These are phyloP conservation scores for Heterobasidion annosum DNA, from an alignment of 1,284 basidiomycete genomes.

Conservation along the genomic window DNA sequence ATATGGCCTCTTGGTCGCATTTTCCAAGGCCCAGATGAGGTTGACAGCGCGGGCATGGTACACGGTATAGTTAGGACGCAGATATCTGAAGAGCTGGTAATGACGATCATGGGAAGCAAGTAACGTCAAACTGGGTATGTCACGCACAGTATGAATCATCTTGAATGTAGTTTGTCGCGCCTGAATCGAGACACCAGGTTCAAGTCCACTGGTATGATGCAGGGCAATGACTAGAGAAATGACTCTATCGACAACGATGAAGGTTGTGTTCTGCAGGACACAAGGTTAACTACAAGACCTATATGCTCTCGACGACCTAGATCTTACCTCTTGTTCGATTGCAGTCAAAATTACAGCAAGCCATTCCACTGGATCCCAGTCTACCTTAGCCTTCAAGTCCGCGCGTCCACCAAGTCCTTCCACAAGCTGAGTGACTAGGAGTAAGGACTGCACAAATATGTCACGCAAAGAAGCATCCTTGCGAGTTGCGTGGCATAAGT, in stretches of 20 bases:
- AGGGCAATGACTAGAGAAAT: conserved; percentile 52
- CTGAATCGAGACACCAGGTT: conserved; percentile 47
- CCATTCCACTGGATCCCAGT: conserved; percentile 55
- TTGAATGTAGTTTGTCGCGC: conserved; percentile 42
- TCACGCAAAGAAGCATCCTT: conserved; percentile 29
- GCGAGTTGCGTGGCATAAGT: conserved; percentile 21
- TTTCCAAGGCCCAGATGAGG: conserved; percentile 83
- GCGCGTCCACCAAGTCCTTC: conserved; percentile 27
- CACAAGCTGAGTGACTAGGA: conserved; percentile 41
- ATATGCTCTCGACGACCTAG: background rate
- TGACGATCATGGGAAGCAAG: conserved; percentile 3
- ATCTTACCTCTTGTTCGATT: conserved; percentile 44
- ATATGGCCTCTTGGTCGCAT: conserved; percentile 48
- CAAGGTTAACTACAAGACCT: conserved; percentile 6
- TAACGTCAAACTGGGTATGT: background rate
- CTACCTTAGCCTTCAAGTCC: conserved; percentile 23
- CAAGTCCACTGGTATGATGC: conserved; percentile 37
- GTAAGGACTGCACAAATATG: conserved; percentile 38
- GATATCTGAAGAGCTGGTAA: conserved; percentile 63
- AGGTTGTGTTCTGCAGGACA: conserved; percentile 42
- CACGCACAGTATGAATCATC: conserved; percentile 43
- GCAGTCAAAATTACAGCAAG: conserved; percentile 36
- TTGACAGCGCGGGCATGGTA: conserved; percentile 82
- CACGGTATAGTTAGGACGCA: conserved; percentile 54
- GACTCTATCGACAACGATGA: conserved; percentile 58